Conservation (phyloP, 176 grass and related monocot species). For the bread wheat (Triticum aestivum) region DNA sequence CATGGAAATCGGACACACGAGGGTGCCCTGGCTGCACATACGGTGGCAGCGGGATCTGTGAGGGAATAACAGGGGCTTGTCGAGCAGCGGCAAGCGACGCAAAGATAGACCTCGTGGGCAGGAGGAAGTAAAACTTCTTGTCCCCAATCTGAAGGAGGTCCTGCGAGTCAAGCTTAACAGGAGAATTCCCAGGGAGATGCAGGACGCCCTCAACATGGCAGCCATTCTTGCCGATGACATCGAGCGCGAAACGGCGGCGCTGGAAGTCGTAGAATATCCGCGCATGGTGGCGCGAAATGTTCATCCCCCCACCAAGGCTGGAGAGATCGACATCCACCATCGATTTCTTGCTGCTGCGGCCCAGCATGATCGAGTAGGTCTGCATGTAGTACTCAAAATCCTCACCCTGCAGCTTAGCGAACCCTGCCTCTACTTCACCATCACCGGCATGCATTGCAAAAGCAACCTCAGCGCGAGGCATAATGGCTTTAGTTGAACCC, state of each 20-base stretch:
- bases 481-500: too few species aligned
- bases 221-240: too few species aligned
- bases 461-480: too few species aligned
- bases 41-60: constrained; percentile 17
- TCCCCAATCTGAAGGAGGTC: constrained; percentile 94
- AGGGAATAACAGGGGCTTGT: constrained; percentile 28
- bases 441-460: too few species aligned
- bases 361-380: constrained; percentile 90
- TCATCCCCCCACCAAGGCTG: constrained; percentile 78
- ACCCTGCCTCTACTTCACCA: too few species aligned
- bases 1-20: constrained; percentile 43
- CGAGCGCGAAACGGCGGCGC: too few species aligned
- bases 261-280: constrained; percentile 86
- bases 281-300: constrained; percentile 86
- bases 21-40: constrained; percentile 44
- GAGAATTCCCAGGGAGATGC: too few species aligned
- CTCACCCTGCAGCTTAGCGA: too few species aligned
- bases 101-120: constrained; percentile 73
- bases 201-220: too few species aligned
- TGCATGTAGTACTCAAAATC: constrained; percentile 74
- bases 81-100: constrained; percentile 42
- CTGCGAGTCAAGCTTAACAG: constrained; percentile 81
- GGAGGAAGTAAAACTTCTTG: constrained; percentile 87
- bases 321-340: constrained; percentile 85
- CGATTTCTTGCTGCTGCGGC: constrained; percentile 84